Evolutionary conservation across 1,284 basidiomycete genomes (phyloP), one percentile per base, ranked within the genome.

Genomic region (Melampsora occidentalis): DNA sequence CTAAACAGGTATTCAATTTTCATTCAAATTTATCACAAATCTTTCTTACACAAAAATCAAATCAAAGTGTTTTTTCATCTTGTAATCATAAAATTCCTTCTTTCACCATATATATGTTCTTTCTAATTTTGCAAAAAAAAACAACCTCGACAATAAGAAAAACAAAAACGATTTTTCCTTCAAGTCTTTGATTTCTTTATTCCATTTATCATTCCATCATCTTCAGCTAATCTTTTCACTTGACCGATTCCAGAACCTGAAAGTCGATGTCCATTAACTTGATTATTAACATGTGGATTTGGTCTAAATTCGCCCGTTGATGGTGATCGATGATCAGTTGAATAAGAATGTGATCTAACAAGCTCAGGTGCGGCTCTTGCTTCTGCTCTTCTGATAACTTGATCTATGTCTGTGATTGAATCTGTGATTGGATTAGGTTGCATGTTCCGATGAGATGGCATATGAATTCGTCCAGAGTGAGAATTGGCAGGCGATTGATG

Each of bases 351-450:
- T 22, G 53, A n/a, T 14, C n/a, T 20, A 28, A 14, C 53, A 7
- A 28, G 53, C 4, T n/a, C n/a, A 57, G 28, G 22, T 22, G 53
- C 49, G 1, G 71, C 71, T 42, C 53, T n/a, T 18, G 71, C 71
- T 48, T 73, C 71, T 48, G 65, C 64, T 14, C 71, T 46, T 7
- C 71, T 28, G 25, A 73, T 73, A 49, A 73, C 63, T 39, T 73
- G 62, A n/a, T 73, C 71, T 12, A 73, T 65, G 28, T 73, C 71
- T 42, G 42, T 42, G 12, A 42, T 42, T 31, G 71, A 73, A 18
- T 65, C 25, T 39, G 46, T 57, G 12, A 65, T 48, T 28, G 31
- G 42, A 14, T 14, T 42, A 42, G 12, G 9, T 42, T 42, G 42
- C 42, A 42, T 42, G 12, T 42, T 67, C 2, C 42, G 31, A 39